Base-by-base conservation (phyloP, 805 yeast genomes). In the Candida pseudofarinosa region DNA sequence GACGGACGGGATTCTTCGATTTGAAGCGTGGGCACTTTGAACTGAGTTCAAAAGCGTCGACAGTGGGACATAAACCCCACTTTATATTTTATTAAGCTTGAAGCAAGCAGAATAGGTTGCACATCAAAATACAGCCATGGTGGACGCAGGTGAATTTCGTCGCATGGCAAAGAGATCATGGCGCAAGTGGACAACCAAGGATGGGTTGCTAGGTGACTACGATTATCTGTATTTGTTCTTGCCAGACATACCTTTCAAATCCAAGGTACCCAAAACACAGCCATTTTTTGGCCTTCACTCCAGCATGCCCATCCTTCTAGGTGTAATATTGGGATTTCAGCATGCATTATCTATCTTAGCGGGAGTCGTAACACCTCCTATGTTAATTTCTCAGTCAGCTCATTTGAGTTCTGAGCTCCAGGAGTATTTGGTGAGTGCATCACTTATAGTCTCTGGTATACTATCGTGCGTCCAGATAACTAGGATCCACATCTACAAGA, bases 321-420 rank as follows among this genome's bases (percentile, higher is more conserved):
- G 95, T 1, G 60, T 85, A 44, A 43, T 89, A 8, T 74, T 90
- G 28, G 97, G 97, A 14, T 73, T 89, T 48, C 97, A 89, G 67
- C 97, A 89, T 59, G 69, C 95, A 1, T 62, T 89, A 50, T 81
- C 97, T 19, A 89, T 90, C 96, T 67, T 89, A 66, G 97, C 96
- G 13, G 97, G 97, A 55, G 78, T 89, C 39, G 84, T 85, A 31
- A 71, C 93, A 5, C 96, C 97, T 6, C 91, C 96, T 2, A 66
- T 89, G 42, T 69, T 89, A 50, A 85, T 88, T 38, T 70, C 89
- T 0, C 53, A 72, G 10, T 61, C 76, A 19, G 91, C 91, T 6
- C 74, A 85, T 58, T 69, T 89, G 38, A 65, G 62, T 28, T 52
- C 68, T 8, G 71, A 63, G 1, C 44, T 68, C 3, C 59, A 60